phyloP scores from a whole-genome alignment of 441 rosid species.

The Codiaeum variegatum region DNA sequence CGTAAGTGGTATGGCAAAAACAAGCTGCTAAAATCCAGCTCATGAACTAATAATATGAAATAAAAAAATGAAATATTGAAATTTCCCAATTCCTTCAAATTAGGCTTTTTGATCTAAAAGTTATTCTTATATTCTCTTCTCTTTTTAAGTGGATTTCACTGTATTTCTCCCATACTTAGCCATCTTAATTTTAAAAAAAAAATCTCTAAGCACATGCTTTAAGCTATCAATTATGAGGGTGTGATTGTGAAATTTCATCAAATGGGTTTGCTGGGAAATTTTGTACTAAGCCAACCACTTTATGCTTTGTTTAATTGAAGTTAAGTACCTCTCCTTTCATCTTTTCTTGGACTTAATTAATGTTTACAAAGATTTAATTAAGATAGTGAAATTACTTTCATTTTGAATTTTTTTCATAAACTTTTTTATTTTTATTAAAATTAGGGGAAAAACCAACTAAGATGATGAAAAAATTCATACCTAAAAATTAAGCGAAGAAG shows the following conservation, averaged over 20 bases:
- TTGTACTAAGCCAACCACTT: background rate
- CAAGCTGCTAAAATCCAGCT: constrained; percentile 9
- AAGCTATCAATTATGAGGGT: constrained; percentile 8
- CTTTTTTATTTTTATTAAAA: too few species aligned
- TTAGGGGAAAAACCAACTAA: too few species aligned
- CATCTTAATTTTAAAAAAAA: background rate
- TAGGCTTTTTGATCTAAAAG: constrained; percentile 34
- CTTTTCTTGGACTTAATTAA: background rate
- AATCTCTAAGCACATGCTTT: constrained; percentile 20
- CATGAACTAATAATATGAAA: constrained; percentile 4
- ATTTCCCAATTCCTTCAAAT: constrained; percentile 17
- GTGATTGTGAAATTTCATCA: background rate
- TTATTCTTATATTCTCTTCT: background rate
- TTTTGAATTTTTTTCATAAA: too few species aligned
- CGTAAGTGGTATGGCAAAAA: constrained; percentile 14
- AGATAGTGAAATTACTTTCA: too few species aligned
- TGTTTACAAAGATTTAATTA: too few species aligned
- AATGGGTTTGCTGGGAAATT: background rate
- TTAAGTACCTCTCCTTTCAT: background rate
- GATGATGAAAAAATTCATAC: too few species aligned
- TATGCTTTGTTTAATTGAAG: background rate
- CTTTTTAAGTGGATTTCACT: constrained; percentile 4
- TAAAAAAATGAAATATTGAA: too few species aligned
- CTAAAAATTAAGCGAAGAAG: too few species aligned
- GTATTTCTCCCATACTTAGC: constrained; percentile 1